phyloP scores from a whole-genome alignment of 306 rosid species.

The Rosa rugosa region DNA sequence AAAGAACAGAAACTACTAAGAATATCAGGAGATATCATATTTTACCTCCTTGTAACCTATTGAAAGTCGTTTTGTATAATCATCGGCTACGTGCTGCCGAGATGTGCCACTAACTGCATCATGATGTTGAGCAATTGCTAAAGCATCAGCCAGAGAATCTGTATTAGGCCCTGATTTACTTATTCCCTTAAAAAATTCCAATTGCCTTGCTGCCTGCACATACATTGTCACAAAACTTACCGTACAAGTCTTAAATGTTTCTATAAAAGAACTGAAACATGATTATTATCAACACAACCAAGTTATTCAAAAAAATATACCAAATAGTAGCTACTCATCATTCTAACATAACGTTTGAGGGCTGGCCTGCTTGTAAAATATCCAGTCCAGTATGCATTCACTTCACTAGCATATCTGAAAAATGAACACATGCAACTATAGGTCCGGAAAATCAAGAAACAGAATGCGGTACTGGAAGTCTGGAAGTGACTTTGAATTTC shows the following conservation, averaged over 20 bases:
- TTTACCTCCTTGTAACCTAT: constrained; percentile 69
- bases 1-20: constrained; percentile 1
- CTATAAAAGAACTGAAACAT: not conserved
- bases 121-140: constrained; percentile 85
- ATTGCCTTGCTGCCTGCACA: constrained; percentile 76
- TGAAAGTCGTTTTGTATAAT: constrained; percentile 76
- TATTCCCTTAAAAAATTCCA: constrained; percentile 71
- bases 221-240: constrained; percentile 1
- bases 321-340: constrained; percentile 65
- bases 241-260: not conserved
- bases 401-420: constrained; percentile 70
- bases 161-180: constrained; percentile 57
- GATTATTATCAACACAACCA: not conserved
- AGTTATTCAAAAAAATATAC: constrained; percentile 36
- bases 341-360: constrained; percentile 71
- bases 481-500: constrained; percentile 5
- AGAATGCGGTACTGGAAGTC: not conserved
- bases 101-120: constrained; percentile 79
- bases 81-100: constrained; percentile 81
- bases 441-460: constrained; percentile 14
- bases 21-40: constrained; percentile 5
- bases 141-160: constrained; percentile 78
- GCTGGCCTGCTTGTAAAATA: constrained; percentile 87
- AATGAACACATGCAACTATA: constrained; percentile 12
- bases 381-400: constrained; percentile 90